phyloP scores from a whole-genome alignment of 106 monocot species.

The Amphibolis antarctica region DNA sequence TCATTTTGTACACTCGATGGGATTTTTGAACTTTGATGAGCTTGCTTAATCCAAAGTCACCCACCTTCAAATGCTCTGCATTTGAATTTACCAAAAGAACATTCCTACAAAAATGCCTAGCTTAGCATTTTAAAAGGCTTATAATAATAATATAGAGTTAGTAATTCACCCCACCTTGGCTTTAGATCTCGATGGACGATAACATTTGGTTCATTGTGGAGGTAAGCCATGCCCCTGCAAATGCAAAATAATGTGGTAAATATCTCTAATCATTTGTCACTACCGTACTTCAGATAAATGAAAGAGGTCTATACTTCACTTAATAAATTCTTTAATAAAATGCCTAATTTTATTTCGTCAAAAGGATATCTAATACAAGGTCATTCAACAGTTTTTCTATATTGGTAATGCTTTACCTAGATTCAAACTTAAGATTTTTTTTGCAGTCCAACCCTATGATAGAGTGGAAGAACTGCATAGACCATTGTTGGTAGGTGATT shows the following conservation, averaged over 20 bases:
- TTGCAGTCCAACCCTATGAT: too few species aligned
- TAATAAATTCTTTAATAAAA: too few species aligned
- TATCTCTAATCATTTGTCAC: too few species aligned
- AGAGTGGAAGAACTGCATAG: too few species aligned
- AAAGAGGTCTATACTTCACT: too few species aligned
- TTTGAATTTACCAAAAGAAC: conserved; percentile 92
- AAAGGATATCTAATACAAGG: too few species aligned
- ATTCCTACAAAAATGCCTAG: conserved; percentile 42
- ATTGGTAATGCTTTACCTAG: too few species aligned
- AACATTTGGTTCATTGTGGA: conserved; percentile 98
- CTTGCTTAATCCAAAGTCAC: conserved; percentile 96
- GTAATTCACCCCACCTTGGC: conserved; percentile 42
- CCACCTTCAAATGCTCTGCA: conserved; percentile 93
- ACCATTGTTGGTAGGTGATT: too few species aligned
- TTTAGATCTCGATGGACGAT: conserved; percentile 93
- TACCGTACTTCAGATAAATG: too few species aligned
- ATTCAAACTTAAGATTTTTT: too few species aligned
- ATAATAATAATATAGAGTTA: neutral
- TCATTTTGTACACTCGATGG: conserved; percentile 94
- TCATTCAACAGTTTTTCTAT: too few species aligned
- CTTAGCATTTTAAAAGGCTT: neutral
- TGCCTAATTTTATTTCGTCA: too few species aligned
- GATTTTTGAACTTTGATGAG: conserved; percentile 80
- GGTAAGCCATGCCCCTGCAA: conserved; percentile 88
- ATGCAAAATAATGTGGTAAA: neutral